Percentiles rank a stretch among this genome's conserved stretches.
phyloP scores from a whole-genome alignment of 2,329 filamentous ascomycete species.

The Ophiostoma australiae region DNA sequence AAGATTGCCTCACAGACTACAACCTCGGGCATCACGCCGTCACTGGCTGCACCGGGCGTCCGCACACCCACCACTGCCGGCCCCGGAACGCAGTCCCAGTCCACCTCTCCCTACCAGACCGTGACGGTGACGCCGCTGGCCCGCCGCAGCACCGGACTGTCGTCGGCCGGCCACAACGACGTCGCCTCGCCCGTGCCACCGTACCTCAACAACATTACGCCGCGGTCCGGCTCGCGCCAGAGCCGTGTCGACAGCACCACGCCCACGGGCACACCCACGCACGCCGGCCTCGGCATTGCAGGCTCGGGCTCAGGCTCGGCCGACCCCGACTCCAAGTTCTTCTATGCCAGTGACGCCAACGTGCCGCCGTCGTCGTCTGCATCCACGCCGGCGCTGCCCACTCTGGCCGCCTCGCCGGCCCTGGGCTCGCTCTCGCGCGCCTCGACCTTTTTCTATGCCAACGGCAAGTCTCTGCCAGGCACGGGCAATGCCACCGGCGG shows the following conservation, averaged over 20 bases:
- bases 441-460: conserved; percentile 47
- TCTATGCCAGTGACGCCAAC: conserved; percentile 75
- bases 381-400: background rate
- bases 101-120: conserved; percentile 29
- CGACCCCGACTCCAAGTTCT: conserved; percentile 65
- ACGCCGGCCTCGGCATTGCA: conserved; percentile 34
- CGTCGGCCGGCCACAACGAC: conserved; percentile 24
- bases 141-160: conserved; percentile 32
- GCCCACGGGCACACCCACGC: conserved; percentile 56
- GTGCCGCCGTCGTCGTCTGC: conserved; percentile 19
- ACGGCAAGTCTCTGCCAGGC: conserved; percentile 41
- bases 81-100: background rate
- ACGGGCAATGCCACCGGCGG: background rate
- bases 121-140: conserved; percentile 42
- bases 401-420: conserved; percentile 11
- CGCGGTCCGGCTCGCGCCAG: conserved; percentile 69
- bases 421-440: conserved; percentile 36
- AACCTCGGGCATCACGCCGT: background rate
- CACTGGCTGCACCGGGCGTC: background rate
- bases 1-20: conserved; percentile 45
- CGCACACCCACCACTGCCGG: conserved; percentile 4
- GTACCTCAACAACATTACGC: conserved; percentile 67
- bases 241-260: conserved; percentile 65
- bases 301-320: background rate
- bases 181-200: conserved; percentile 45